Evolutionary conservation across 352 stramenopile genomes (phyloP).

Genomic region (Phytophthora tubulina): DNA sequence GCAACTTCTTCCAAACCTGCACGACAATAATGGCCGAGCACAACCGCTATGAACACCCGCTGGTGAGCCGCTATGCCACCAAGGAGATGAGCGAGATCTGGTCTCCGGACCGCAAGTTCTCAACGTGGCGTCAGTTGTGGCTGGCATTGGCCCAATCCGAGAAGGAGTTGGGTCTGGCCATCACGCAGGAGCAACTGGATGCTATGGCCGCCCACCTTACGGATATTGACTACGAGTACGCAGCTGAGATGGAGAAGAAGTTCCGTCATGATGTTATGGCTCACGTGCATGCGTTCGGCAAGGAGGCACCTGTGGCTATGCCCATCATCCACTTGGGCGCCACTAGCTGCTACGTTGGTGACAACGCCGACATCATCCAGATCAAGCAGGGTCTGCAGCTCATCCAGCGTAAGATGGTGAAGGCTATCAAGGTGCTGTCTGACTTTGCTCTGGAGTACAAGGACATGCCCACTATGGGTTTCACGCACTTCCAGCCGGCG

Average conservation of each 20-base stretch:
- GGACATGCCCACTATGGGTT: slow-evolving; percentile 98
- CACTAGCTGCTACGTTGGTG: slow-evolving; percentile 98
- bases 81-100: slow-evolving; percentile 99
- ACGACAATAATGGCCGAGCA: slow-evolving; percentile 49
- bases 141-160: slow-evolving; percentile 97
- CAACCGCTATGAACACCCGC: slow-evolving; percentile 91
- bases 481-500: slow-evolving; percentile 99
- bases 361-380: slow-evolving; percentile 99
- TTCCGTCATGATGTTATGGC: slow-evolving; percentile 99
- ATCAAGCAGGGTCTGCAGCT: slow-evolving; percentile 96
- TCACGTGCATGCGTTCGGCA: slow-evolving; percentile 98
- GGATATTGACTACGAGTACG: slow-evolving; percentile 99
- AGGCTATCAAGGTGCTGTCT: slow-evolving; percentile 96
- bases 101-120: slow-evolving; percentile 99
- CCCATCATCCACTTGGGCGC: slow-evolving; percentile 99
- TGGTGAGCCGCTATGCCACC: slow-evolving; percentile 96
- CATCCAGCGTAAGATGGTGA: slow-evolving; percentile 97
- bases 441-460: slow-evolving; percentile 96
- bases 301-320: slow-evolving; percentile 96
- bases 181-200: slow-evolving; percentile 97
- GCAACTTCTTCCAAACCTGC: neutral
- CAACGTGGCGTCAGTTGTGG: slow-evolving; percentile 99
- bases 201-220: slow-evolving; percentile 96
- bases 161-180: slow-evolving; percentile 97
- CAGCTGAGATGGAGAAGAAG: slow-evolving; percentile 97